Conservation (phyloP, 2,329 filamentous ascomycete genomes). For the Trichoderma breve region DNA sequence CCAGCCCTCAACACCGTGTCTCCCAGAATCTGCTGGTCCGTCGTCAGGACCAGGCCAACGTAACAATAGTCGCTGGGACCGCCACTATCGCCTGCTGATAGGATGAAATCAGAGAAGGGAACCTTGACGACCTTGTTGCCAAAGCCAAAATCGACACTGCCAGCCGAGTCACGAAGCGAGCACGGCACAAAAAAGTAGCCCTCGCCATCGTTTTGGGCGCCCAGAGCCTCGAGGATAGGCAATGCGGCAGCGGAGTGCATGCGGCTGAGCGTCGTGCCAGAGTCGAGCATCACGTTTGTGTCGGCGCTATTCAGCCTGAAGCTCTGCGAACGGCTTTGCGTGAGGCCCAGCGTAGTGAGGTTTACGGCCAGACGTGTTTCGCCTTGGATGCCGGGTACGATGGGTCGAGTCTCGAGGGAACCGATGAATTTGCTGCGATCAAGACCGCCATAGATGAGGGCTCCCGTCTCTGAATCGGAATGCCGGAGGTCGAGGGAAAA, state of each 20-base stretch:
- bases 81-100: conserved; percentile 25
- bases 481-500: conserved; percentile 52
- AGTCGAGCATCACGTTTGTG: conserved; percentile 49
- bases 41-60: conserved; percentile 41
- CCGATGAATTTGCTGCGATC: conserved; percentile 53
- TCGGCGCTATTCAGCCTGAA: conserved; percentile 33
- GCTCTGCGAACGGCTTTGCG: conserved; percentile 22
- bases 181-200: conserved; percentile 49
- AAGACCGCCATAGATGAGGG: conserved; percentile 53
- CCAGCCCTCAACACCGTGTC: conserved; percentile 44
- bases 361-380: conserved; percentile 39
- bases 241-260: conserved; percentile 44
- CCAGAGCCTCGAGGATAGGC: conserved; percentile 44
- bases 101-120: conserved; percentile 49
- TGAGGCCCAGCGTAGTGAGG: conserved; percentile 34
- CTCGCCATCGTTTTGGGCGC: conserved; percentile 38
- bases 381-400: conserved; percentile 38
- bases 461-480: conserved; percentile 42
- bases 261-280: conserved; percentile 50
- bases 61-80: conserved; percentile 39
- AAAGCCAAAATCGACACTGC: conserved; percentile 51
- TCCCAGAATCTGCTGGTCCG: conserved; percentile 45
- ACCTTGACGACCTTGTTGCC: conserved; percentile 41
- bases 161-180: conserved; percentile 34
- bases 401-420: conserved; percentile 42